Percentiles rank a stretch among this genome's conserved stretches.
phyloP scores from a whole-genome alignment of 805 yeast species.

The Torulaspora gathmanii region DNA sequence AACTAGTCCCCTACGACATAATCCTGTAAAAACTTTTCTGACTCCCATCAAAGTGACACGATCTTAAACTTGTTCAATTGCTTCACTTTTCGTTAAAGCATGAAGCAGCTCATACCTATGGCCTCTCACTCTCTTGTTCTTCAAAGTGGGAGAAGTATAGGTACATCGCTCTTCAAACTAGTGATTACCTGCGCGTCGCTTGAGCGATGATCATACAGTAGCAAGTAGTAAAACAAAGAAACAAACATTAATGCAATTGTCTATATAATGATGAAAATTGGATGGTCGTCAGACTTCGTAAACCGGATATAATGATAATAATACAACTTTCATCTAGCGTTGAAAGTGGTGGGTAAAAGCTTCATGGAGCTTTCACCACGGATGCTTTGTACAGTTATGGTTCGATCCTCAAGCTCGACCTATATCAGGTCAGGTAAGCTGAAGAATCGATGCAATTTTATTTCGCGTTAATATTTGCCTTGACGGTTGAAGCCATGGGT shows the following conservation, averaged over 20 bases:
- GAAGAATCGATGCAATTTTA: conserved; percentile 5
- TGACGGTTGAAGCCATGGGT: conserved; percentile 8
- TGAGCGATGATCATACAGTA: neutral
- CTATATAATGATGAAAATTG: conserved; percentile 7
- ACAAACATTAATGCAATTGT: conserved; percentile 11
- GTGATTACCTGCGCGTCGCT: neutral
- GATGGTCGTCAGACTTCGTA: neutral
- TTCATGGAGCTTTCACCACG: neutral
- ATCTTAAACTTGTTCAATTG: neutral
- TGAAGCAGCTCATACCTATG: neutral
- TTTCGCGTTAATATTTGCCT: conserved; percentile 6
- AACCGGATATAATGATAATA: conserved; percentile 2
- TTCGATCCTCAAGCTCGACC: neutral
- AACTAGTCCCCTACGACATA: neutral
- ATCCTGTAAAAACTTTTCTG: conserved; percentile 4
- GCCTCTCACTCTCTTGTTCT: neutral
- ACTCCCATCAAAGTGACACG: conserved; percentile 7
- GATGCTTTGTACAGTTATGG: conserved; percentile 5
- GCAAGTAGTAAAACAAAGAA: neutral
- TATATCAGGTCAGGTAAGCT: neutral
- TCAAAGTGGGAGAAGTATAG: too few relatives aligned
- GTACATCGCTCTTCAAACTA: neutral
- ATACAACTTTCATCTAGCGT: conserved; percentile 3
- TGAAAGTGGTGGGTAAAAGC: conserved; percentile 1
- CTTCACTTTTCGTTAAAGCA: neutral